phyloP scores from a whole-genome alignment of 2,329 filamentous ascomycete genomes.

The Fusarium sp. region DNA sequence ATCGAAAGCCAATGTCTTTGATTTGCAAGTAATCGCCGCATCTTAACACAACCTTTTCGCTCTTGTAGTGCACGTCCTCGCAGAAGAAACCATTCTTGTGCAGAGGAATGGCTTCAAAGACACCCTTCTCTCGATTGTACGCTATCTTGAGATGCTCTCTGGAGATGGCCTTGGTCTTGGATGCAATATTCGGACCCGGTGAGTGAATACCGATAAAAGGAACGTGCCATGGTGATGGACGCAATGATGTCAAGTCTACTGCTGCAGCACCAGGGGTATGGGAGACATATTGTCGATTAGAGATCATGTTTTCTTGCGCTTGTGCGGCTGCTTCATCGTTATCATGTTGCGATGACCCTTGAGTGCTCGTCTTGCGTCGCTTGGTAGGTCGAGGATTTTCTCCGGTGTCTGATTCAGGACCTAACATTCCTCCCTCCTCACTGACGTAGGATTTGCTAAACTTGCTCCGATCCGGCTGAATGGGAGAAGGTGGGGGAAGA shows the following conservation, averaged over 20 bases:
- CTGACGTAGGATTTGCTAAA: conserved; percentile 77
- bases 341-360: conserved; percentile 60
- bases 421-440: conserved; percentile 78
- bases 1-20: conserved; percentile 77
- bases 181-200: conserved; percentile 71
- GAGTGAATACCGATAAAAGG: conserved; percentile 82
- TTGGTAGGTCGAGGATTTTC: conserved; percentile 63
- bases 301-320: conserved; percentile 63
- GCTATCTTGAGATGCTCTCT: conserved; percentile 80
- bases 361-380: conserved; percentile 63
- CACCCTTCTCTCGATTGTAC: conserved; percentile 73
- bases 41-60: conserved; percentile 69
- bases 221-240: conserved; percentile 73
- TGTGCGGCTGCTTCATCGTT: conserved; percentile 56
- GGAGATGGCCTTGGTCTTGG: conserved; percentile 80
- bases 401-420: conserved; percentile 72
- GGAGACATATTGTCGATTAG: conserved; percentile 72
- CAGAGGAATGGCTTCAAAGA: conserved; percentile 75
- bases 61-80: conserved; percentile 71
- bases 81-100: conserved; percentile 79
- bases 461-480: conserved; percentile 66
- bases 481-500: conserved; percentile 66
- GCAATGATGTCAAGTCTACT: conserved; percentile 71
- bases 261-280: conserved; percentile 72
- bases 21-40: conserved; percentile 80